Evolutionary conservation across 495 filamentous ascomycete genomes (phyloP).

Genomic region (Hypoxylon perforatum): DNA sequence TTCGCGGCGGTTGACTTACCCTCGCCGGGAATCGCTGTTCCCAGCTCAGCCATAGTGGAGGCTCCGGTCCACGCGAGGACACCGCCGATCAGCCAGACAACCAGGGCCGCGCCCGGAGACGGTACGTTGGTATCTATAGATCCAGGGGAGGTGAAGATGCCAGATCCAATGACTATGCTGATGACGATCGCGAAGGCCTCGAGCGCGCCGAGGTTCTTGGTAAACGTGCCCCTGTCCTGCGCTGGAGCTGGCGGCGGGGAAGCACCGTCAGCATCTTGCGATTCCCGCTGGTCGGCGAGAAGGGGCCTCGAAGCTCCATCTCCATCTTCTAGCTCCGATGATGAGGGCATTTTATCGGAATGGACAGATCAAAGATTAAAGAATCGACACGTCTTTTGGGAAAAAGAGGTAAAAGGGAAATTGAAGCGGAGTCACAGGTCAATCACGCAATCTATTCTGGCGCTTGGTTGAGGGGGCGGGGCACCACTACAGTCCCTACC

Average conservation of each 20-base stretch:
- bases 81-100: slow-evolving; percentile 65
- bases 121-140: slow-evolving; percentile 67
- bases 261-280: slow-evolving; percentile 3
- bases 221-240: slow-evolving; percentile 50
- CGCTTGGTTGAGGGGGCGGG: too few species aligned
- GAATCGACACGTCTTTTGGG: not conserved
- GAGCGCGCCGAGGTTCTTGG: slow-evolving; percentile 58
- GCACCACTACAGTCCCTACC: too few species aligned
- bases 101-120: slow-evolving; percentile 61
- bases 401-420: slow-evolving; percentile 11
- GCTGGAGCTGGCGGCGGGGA: slow-evolving; percentile 13
- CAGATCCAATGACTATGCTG: slow-evolving; percentile 66
- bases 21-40: slow-evolving; percentile 63
- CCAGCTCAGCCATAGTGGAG: slow-evolving; percentile 64
- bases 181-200: slow-evolving; percentile 67
- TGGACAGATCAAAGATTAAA: not conserved
- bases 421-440: slow-evolving; percentile 32
- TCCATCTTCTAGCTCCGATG: slow-evolving; percentile 32
- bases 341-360: slow-evolving; percentile 13
- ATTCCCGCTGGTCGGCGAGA: slow-evolving; percentile 36
- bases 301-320: slow-evolving; percentile 44
- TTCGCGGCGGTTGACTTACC: slow-evolving; percentile 37
- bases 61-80: slow-evolving; percentile 68
- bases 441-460: slow-evolving; percentile 31
- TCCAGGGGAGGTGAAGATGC: slow-evolving; percentile 67